Evolutionary conservation across 2,329 filamentous ascomycete genomes (phyloP), one percentile per base, ranked within the genome.

Genomic region (Mycogone perniciosa): DNA sequence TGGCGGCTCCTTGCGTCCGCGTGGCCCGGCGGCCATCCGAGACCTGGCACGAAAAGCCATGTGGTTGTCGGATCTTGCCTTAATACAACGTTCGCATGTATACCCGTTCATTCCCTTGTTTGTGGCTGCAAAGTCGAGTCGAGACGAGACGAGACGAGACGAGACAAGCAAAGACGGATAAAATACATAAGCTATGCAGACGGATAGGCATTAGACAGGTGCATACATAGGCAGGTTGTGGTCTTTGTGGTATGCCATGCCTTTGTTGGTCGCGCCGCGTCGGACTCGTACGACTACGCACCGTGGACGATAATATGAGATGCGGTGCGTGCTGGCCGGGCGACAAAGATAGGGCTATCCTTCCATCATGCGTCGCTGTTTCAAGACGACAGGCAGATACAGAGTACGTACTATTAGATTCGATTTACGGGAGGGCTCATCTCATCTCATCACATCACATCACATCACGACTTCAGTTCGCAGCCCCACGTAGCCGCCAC

Each of bases 1-100:
- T 53, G 51, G 51, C 48, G 52, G 52, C 48, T 45, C 31, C 48
- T 51, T 54, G 52, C 52, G 52, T 54, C 52, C 48, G 48, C 48
- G 51, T 53, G 51, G 51, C 33, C 20, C 48, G 52, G 52, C 52
- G 52, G 44, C 52, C 52, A 54, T 54, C 52, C 52, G 52, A 51
- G 40, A 44, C 43, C 46, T 53, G 51, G 43, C 44, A 51, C 48
- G 27, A 51, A 34, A 54, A 48, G 48, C 52, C 52, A 54, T 54
- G 52, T 54, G 52, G 52, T 20, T 20, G 20, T 44, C 48, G 52
- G 48, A 54, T 54, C 52, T 54, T 51, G 52, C 48, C 52, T 41
- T 51, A 47, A 47, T 51, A 47, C 52, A 54, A 47, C 52, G 44
- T 54, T 29, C 35, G 39, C 29, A 26, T 49, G 29, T 37, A 35